Evolutionary conservation across 1,284 basidiomycete genomes (phyloP).

Genomic region (Leccinum solheimii): DNA sequence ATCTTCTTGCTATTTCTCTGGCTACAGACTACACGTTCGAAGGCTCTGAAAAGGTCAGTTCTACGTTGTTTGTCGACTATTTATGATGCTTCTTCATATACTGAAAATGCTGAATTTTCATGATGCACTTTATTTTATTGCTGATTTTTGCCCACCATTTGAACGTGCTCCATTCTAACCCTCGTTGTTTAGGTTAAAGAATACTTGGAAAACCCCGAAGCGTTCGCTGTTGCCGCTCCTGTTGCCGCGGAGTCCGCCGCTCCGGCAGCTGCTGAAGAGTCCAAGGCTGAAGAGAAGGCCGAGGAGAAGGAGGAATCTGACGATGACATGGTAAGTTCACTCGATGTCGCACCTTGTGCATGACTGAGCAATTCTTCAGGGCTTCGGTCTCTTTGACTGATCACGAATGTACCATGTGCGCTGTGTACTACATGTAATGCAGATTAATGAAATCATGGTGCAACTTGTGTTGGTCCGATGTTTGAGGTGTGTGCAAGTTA

Average conservation of each 20-base stretch:
- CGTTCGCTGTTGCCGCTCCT: slow-evolving; percentile 80
- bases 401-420: slow-evolving; percentile 17
- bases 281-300: slow-evolving; percentile 75
- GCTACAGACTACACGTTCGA: slow-evolving; percentile 96
- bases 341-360: not conserved
- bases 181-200: slow-evolving; percentile 78
- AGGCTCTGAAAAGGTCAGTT: slow-evolving; percentile 84
- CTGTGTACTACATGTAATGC: slow-evolving; percentile 26
- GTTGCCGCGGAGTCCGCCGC: slow-evolving; percentile 56
- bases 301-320: slow-evolving; percentile 60
- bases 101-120: slow-evolving; percentile 79
- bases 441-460: slow-evolving; percentile 19
- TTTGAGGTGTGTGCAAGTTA: not conserved
- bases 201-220: slow-evolving; percentile 95
- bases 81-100: slow-evolving; percentile 59
- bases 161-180: slow-evolving; percentile 29
- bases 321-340: slow-evolving; percentile 67
- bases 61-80: not conserved
- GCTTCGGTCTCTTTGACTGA: slow-evolving; percentile 89
- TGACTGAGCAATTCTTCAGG: slow-evolving; percentile 40
- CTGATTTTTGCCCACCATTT: slow-evolving; percentile 18
- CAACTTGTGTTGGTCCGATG: slow-evolving; percentile 1
- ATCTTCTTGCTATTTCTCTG: slow-evolving; percentile 88
- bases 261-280: slow-evolving; percentile 49
- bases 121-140: slow-evolving; percentile 40